Evolutionary conservation across 108 stramenopile genomes (phyloP).

Genomic region (Mayamaea pseudoterrestris): DNA sequence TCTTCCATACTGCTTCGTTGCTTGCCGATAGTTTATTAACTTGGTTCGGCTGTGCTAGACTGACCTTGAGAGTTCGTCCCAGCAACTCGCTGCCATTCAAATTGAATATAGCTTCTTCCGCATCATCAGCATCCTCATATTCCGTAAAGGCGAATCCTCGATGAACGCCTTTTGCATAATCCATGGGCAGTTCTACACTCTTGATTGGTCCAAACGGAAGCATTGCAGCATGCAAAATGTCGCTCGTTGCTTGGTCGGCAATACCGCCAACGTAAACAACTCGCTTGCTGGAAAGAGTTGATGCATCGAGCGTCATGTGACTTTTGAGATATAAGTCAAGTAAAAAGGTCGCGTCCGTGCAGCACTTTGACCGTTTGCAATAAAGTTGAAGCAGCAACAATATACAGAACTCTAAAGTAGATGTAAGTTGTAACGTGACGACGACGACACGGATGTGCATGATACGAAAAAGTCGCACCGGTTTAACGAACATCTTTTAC

Average conservation of each 20-base stretch:
- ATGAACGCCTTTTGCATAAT: conserved; percentile 49
- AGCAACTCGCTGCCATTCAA: conserved; percentile 89
- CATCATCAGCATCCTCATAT: conserved; percentile 76
- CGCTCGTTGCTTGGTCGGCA: conserved; percentile 65
- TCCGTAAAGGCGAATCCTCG: conserved; percentile 92
- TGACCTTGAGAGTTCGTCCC: conserved; percentile 74
- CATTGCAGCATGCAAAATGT: conserved; percentile 85
- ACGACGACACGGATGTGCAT: no score
- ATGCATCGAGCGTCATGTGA: no score
- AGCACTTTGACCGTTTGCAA: no score
- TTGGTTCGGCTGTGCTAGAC: conserved; percentile 69
- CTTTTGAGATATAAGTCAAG: no score
- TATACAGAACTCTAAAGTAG: no score
- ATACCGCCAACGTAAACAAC: conserved; percentile 83
- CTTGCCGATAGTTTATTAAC: conserved; percentile 40
- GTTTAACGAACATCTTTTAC: no score
- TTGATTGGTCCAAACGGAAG: conserved; percentile 86
- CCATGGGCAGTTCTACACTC: conserved; percentile 61
- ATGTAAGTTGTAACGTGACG: no score
- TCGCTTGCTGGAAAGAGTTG: conserved; percentile 33
- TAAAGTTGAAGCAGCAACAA: no score
- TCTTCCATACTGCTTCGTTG: conserved; percentile 73
- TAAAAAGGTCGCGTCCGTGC: no score
- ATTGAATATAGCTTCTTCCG: conserved; percentile 88
- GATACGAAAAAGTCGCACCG: no score